Evolutionary conservation across 2,329 filamentous ascomycete genomes (phyloP), one percentile per base, ranked within the genome.

Genomic region (Ceratocystis lukuohia): DNA sequence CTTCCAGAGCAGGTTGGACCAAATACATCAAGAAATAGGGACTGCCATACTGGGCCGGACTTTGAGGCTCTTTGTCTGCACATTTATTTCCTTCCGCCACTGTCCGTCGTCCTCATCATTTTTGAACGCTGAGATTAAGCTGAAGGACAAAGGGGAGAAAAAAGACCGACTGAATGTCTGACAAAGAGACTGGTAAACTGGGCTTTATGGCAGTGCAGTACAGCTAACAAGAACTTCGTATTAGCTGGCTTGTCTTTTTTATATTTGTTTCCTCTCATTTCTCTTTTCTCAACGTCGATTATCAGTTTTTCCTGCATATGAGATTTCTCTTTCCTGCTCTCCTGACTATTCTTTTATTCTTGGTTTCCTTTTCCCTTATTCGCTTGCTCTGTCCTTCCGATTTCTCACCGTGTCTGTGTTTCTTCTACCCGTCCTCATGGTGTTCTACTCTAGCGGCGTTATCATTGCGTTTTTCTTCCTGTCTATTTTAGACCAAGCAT

Each of bases 401-500:
- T 8, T 37, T 50, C n/a, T 20, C 56, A 12, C 25, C 45, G 61
- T 30, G 15, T 50, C 20, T 12, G 8, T 25, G 17, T 22, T 41
- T 41, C 37, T 12, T 41, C 37, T 15, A 41, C 44, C 30, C n/a
- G 17, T 30, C 22, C 12, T 25, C 6, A 61, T 66, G 61, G 46
- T 44, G 30, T 44, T 64, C 15, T 66, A 30, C 56, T 22, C 65
- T 50, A 20, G 56, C 30, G 33, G 41, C 15, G 25, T 50, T 25
- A 22, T 48, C 61, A 25, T 63, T 50, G 61, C 25, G 12, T 30
- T 50, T 7, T 50, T 63, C 30, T 22, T 50, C 6, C 25, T 50
- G 30, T 63, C 22, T 33, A 44, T 50, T 37, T 63, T 63, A n/a
- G 61, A 63, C 61, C 61, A 63, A 33, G 61, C 45, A 25, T 41